Evolutionary conservation across 257 asterid species (phyloP).

Genomic region (Petunia axillaris): DNA sequence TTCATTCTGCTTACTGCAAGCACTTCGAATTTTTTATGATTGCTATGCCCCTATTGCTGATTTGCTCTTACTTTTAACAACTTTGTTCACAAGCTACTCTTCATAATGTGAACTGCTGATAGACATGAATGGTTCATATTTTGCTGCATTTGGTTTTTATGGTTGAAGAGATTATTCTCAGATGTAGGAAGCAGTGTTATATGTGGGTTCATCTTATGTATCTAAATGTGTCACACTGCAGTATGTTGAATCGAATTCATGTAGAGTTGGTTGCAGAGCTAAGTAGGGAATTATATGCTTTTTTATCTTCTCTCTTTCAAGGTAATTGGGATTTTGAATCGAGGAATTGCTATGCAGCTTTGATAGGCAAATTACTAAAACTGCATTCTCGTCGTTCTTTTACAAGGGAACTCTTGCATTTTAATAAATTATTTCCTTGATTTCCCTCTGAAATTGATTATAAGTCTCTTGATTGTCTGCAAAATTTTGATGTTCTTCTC

Average conservation of each 20-base stretch:
- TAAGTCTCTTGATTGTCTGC: background rate
- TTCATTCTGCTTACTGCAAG: background rate
- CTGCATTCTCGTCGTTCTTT: background rate
- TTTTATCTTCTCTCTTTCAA: background rate
- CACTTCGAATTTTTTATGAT: background rate
- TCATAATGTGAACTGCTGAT: background rate
- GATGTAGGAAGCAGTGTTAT: background rate
- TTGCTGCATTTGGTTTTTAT: background rate
- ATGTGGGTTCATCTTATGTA: background rate
- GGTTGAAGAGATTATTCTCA: background rate
- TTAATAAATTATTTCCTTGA: too few species aligned
- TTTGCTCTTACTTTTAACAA: background rate
- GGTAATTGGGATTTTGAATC: background rate
- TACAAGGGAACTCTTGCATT: background rate
- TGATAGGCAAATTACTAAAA: background rate
- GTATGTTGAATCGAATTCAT: background rate
- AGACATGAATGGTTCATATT: background rate
- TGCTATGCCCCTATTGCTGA: background rate
- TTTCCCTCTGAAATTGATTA: background rate
- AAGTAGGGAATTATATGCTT: background rate
- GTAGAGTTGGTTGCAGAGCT: background rate
- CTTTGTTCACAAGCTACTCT: background rate
- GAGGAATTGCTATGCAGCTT: background rate
- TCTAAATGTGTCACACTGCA: background rate
- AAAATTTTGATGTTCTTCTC: background rate